Evolutionary conservation across 257 asterid genomes (phyloP).

Genomic region (Nicotiana otophora): DNA sequence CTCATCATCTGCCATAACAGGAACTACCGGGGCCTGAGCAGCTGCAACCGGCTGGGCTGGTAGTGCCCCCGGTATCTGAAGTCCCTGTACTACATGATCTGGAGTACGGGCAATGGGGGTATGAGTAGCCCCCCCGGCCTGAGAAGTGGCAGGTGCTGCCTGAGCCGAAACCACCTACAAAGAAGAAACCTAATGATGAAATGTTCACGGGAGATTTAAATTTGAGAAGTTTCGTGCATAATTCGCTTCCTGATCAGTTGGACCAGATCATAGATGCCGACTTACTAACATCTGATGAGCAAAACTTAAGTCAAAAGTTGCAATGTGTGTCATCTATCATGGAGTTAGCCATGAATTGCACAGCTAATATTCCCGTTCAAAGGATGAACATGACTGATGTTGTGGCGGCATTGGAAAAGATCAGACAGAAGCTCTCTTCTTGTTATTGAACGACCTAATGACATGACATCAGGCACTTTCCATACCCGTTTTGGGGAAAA

Average conservation of each 20-base stretch:
- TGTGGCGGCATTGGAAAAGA: constrained; percentile 5
- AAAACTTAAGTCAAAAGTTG: neutral
- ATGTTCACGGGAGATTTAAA: constrained; percentile 11
- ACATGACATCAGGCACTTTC: neutral
- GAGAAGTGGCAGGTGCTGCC: no score
- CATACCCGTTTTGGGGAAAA: neutral
- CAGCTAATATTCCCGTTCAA: constrained; percentile 8
- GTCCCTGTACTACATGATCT: no score
- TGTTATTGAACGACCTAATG: neutral
- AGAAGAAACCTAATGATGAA: constrained; percentile 17
- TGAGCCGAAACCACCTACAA: no score
- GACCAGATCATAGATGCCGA: constrained; percentile 13
- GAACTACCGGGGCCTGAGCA: no score
- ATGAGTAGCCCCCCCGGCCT: no score
- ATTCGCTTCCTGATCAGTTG: neutral
- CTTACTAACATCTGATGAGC: constrained; percentile 6
- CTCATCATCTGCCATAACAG: no score
- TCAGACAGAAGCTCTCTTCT: neutral
- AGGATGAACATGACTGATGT: constrained; percentile 15
- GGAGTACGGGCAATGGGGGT: no score
- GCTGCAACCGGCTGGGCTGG: no score
- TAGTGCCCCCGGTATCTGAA: no score
- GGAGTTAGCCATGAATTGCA: constrained; percentile 14
- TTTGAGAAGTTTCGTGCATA: constrained; percentile 15
- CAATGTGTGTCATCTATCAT: constrained; percentile 12